A percentile compares a stretch with the other conserved stretches of the same genome.
phyloP scores from a whole-genome alignment of 352 stramenopile species.

The Phytophthora brassicae region DNA sequence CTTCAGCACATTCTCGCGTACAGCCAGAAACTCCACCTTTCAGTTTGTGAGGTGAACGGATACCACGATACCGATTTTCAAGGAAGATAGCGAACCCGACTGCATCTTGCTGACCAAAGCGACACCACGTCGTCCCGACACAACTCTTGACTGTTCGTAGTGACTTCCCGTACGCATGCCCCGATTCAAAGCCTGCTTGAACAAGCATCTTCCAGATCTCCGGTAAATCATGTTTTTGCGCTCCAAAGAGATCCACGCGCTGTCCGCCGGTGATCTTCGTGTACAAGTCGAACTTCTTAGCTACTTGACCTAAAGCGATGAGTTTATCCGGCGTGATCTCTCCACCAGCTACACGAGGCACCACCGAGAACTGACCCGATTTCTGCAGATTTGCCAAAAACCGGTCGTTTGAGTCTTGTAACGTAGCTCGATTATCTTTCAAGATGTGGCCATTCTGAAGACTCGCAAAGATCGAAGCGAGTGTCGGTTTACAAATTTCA shows the following conservation, averaged over 20 bases:
- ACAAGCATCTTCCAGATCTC: slow-evolving; percentile 93
- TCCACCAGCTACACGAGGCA: slow-evolving; percentile 89
- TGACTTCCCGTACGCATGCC: slow-evolving; percentile 93
- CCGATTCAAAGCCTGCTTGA: slow-evolving; percentile 88
- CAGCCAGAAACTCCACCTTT: slow-evolving; percentile 91
- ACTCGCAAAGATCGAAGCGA: slow-evolving; percentile 90
- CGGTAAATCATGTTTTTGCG: slow-evolving; percentile 89
- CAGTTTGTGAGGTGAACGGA: slow-evolving; percentile 93
- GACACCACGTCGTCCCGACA: slow-evolving; percentile 92
- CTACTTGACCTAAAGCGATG: slow-evolving; percentile 86
- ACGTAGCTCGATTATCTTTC: slow-evolving; percentile 64
- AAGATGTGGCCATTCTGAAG: slow-evolving; percentile 89
- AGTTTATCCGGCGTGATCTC: slow-evolving; percentile 91
- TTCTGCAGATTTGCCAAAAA: slow-evolving; percentile 93
- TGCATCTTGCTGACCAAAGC: slow-evolving; percentile 90
- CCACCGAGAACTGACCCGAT: slow-evolving; percentile 91
- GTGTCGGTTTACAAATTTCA: slow-evolving; percentile 92
- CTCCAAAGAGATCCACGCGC: slow-evolving; percentile 92
- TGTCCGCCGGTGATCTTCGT: slow-evolving; percentile 94
- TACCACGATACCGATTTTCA: slow-evolving; percentile 92
- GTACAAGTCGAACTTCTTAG: slow-evolving; percentile 91
- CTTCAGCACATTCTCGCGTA: slow-evolving; percentile 91
- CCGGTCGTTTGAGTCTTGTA: slow-evolving; percentile 94
- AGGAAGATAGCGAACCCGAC: slow-evolving; percentile 91
- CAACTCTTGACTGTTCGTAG: slow-evolving; percentile 93